Evolutionary conservation across 2,329 filamentous ascomycete species (phyloP).

Genomic region (Tolypocladium tropicale): DNA sequence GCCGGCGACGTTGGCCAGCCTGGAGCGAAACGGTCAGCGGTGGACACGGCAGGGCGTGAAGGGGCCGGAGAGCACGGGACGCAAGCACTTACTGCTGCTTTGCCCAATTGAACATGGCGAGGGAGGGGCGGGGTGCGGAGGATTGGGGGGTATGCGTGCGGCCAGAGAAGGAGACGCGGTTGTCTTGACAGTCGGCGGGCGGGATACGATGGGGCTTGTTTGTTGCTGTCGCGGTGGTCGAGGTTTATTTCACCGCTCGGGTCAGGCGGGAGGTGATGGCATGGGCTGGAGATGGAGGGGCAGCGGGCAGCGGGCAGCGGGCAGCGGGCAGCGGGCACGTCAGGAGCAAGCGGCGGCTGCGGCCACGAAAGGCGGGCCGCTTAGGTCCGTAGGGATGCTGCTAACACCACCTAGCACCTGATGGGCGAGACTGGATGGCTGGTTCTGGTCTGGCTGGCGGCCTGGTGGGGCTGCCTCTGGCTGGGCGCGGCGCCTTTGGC

Average conservation of each 20-base stretch:
- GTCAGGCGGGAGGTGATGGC: neutral
- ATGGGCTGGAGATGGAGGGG: neutral
- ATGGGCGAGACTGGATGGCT: too few species aligned
- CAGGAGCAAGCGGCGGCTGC: neutral
- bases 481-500: neutral
- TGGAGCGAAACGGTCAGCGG: constrained; percentile 18
- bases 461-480: neutral
- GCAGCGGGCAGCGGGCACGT: neutral
- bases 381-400: neutral
- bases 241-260: neutral
- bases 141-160: neutral
- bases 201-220: neutral
- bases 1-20: constrained; percentile 73
- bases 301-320: neutral
- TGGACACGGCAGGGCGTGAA: constrained; percentile 3
- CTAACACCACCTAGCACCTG: neutral
- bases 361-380: neutral
- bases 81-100: constrained; percentile 65
- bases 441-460: too few species aligned
- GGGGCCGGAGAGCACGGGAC: constrained; percentile 4
- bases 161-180: neutral
- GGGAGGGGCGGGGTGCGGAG: neutral
- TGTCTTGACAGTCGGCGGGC: neutral
- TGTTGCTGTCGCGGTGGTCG: neutral
- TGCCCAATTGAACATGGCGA: constrained; percentile 83